These are phyloP conservation scores for Arctostaphylos glauca DNA, from an alignment of 148 eudicot species.

Conservation along the genomic window DNA sequence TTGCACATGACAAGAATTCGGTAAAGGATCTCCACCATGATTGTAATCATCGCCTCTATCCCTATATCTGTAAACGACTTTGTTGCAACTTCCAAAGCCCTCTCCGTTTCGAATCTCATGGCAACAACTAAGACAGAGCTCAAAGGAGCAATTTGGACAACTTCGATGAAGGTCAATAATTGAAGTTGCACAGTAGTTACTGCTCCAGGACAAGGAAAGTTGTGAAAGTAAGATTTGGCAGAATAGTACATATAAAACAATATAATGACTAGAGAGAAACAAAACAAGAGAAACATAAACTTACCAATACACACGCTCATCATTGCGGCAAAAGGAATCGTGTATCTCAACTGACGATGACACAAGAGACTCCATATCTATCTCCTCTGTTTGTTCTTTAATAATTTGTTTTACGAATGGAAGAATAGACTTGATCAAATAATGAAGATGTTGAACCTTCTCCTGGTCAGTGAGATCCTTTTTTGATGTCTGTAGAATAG, in stretches of 20 bases:
- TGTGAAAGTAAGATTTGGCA: background rate
- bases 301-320: slow-evolving; percentile 83
- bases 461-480: slow-evolving; percentile 42
- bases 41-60: slow-evolving; percentile 61
- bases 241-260: slow-evolving; percentile 10
- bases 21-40: slow-evolving; percentile 71
- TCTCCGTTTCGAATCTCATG: slow-evolving; percentile 63
- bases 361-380: slow-evolving; percentile 43
- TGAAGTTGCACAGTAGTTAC: slow-evolving; percentile 85
- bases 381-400: slow-evolving; percentile 59
- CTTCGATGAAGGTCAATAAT: slow-evolving; percentile 81
- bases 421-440: slow-evolving; percentile 48
- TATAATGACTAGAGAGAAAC: background rate
- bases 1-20: slow-evolving; percentile 21
- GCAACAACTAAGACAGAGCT: slow-evolving; percentile 78
- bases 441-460: slow-evolving; percentile 49
- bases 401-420: slow-evolving; percentile 58
- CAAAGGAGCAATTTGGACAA: slow-evolving; percentile 73
- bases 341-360: slow-evolving; percentile 33
- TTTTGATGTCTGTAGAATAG: slow-evolving; percentile 45
- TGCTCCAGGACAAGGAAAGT: slow-evolving; percentile 25
- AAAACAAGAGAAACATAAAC: slow-evolving; percentile 16
- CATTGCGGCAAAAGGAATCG: slow-evolving; percentile 39
- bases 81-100: slow-evolving; percentile 38
- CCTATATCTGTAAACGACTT: slow-evolving; percentile 28